Evolutionary conservation across 345 rosid genomes (phyloP), one percentile per base, ranked within the genome.

Genomic region (Turnera subulata): DNA sequence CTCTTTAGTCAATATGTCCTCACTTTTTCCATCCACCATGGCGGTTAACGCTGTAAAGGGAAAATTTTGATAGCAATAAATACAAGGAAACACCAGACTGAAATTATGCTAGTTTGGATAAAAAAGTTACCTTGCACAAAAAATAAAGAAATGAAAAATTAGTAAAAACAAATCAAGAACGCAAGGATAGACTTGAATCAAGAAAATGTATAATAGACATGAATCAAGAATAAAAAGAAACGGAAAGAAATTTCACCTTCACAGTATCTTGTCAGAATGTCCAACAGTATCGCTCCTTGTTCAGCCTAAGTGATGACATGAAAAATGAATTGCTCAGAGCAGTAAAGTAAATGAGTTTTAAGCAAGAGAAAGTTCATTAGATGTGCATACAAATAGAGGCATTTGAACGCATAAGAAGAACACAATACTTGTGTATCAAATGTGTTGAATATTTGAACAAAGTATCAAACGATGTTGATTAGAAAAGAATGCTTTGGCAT

Each of bases 1-100:
- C 83, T 89, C 95, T 48, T 85, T 58, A 53, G 97, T 92, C 42
- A 95, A 89, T 97, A 92, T 86, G 78, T 80, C 93, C 72, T 89
- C 84, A 78, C 83, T 89, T 68, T 81, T 92, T 5, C 98, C 98
- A 69, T 92, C 98, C 6, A 92, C 69, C 81, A 84, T 82, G 17
- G 98, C 79, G 58, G 91, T 77, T 70, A 86, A 89, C 38, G 95
- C 96, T 92, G 94, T 63, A 61, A 40, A 69, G 55, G 44, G 62
- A 58, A 59, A 33, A 48, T 35, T 61, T 50, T 24, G 42, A 62
- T 29, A 29, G n/a, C n/a, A n/a, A n/a, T n/a, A n/a, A n/a, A n/a
- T n/a, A n/a, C n/a, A n/a, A n/a, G n/a, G n/a, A n/a, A n/a, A n/a
- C n/a, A n/a, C n/a, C n/a, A n/a, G n/a, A n/a, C n/a, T n/a, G n/a